These are phyloP conservation scores for Rhodotorula babjevae DNA, from an alignment of 768 basidiomycete species.

Conservation along the genomic window DNA sequence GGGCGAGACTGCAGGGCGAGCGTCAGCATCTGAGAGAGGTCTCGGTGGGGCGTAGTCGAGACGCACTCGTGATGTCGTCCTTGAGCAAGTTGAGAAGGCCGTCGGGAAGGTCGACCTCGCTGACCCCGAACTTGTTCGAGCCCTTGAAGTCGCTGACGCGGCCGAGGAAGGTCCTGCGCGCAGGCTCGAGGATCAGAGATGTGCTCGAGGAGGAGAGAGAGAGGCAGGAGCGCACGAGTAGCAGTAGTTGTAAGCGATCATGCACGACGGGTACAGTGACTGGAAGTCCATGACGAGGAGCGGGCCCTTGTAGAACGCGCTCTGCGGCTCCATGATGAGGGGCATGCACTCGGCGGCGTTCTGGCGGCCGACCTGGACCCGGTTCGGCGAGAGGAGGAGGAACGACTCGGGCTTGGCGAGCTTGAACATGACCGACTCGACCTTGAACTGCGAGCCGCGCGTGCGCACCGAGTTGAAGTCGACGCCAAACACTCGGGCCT, in stretches of 20 bases:
- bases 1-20: constrained; percentile 66
- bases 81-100: constrained; percentile 66
- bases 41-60: no score
- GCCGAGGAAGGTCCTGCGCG: constrained; percentile 83
- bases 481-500: constrained; percentile 92
- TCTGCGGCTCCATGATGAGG: constrained; percentile 87
- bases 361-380: constrained; percentile 80
- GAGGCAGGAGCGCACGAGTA: constrained; percentile 35
- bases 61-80: constrained; percentile 68
- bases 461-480: constrained; percentile 94
- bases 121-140: constrained; percentile 77
- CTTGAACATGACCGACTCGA: constrained; percentile 96
- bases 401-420: constrained; percentile 94
- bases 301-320: constrained; percentile 87
- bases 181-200: not conserved
- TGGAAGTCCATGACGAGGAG: constrained; percentile 93
- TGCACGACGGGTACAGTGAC: constrained; percentile 90
- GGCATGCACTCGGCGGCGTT: constrained; percentile 90
- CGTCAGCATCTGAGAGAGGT: not conserved
- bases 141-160: constrained; percentile 81
- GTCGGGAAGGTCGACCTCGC: constrained; percentile 61
- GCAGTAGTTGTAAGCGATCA: constrained; percentile 94
- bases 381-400: constrained; percentile 82
- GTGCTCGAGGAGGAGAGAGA: not conserved
- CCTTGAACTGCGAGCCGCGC: constrained; percentile 96